phyloP scores from a whole-genome alignment of 768 basidiomycete genomes.

The Termitomyces sp. region DNA sequence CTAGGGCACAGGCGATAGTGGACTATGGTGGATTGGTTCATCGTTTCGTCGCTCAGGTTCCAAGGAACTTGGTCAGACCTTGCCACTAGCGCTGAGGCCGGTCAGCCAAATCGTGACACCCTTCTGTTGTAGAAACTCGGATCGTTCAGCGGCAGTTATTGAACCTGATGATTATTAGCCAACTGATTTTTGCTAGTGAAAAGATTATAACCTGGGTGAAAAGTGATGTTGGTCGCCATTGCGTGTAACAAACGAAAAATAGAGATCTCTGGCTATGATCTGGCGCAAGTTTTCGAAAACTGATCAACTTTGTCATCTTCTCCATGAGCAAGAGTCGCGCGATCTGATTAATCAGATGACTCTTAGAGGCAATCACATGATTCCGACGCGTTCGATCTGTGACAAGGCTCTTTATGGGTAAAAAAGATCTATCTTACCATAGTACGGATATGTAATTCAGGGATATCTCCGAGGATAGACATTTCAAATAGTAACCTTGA shows the following conservation, averaged over 20 bases:
- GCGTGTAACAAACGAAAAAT: background rate
- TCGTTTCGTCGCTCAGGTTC: background rate
- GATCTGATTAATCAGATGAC: conserved; percentile 15
- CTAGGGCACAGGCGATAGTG: conserved; percentile 94
- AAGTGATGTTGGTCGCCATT: conserved; percentile 59
- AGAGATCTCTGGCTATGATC: background rate
- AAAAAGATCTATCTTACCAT: too few species aligned
- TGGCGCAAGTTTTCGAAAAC: background rate
- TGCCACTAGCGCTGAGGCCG: conserved; percentile 91
- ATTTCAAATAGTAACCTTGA: background rate
- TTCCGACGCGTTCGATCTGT: too few species aligned
- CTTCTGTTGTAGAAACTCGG: conserved; percentile 62
- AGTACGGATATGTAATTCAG: too few species aligned
- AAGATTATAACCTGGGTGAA: conserved; percentile 25
- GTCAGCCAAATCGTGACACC: conserved; percentile 97
- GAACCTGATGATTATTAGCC: conserved; percentile 46
- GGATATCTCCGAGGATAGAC: background rate
- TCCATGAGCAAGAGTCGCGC: conserved; percentile 16
- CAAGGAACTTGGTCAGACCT: conserved; percentile 42
- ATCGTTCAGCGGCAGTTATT: conserved; percentile 64
- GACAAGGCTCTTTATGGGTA: too few species aligned
- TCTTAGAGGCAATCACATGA: background rate
- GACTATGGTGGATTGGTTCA: conserved; percentile 46
- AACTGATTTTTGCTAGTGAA: background rate
- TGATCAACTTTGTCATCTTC: background rate